Base-by-base conservation (phyloP, 2,329 filamentous ascomycete genomes). In the Aspergillus texensis region DNA sequence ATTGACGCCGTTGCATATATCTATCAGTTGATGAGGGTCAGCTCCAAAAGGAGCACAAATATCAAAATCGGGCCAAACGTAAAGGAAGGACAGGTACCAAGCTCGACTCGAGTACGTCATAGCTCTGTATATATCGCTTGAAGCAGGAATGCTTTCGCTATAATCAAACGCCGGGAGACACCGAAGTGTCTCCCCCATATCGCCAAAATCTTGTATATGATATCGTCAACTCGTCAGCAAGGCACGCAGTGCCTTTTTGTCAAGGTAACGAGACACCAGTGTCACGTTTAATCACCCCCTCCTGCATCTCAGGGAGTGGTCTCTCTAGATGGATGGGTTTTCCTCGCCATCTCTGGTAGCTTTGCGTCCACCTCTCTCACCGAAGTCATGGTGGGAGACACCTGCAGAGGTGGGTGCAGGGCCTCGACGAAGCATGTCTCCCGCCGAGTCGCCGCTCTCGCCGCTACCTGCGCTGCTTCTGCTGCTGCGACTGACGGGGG, bases 381-480 rank as follows among this genome's bases (percentile, higher is more conserved):
- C 39, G 16, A 19, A 55, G 58, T 30, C 55, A 46, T 60, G 50
- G 21, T 56, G 53, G 32, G 56, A 43, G 50, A 64, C 60, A 30
- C 60, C 64, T 8, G 67, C 64, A 9, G 72, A 67, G 4, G 68
- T 67, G 14, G 69, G 62, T 30, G 67, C 65, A 45, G 67, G 32
- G 11, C 69, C 66, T 12, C 70, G 67, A 39, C 68, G 64, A 46
- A 73, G 59, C 19, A 68, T 34, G 45, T 65, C 66, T 30, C 67
- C 67, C 50, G 61, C 67, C 1, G 72, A 75, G 26, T n/a, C 24
- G 41, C 61, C 63, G 57, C 71, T 75, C 53, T 62, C 62, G 45
- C 69, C 68, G 57, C 74, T 74, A 57, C 69, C 67, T 50, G 72
- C 68, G 57, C 74, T 75, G 64, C 72, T 74, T 52, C 72, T 68